Evolutionary conservation across 2,329 filamentous ascomycete genomes (phyloP).

Genomic region (Fusarium compactum): DNA sequence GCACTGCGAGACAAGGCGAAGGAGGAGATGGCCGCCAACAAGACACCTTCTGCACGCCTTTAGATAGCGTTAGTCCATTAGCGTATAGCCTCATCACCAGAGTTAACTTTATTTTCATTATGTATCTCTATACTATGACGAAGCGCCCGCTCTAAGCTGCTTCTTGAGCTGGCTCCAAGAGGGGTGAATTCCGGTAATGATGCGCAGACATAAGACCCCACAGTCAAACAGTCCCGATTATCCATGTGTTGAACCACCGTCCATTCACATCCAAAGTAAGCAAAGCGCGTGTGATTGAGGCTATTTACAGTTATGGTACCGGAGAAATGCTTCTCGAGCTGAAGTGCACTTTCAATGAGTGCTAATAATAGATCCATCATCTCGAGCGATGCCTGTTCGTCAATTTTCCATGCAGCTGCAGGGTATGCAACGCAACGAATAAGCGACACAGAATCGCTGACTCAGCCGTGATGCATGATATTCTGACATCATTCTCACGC

Average conservation of each 20-base stretch:
- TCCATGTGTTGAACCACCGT: too few relatives aligned
- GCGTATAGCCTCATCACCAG: background rate
- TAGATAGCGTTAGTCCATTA: background rate
- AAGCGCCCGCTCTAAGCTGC: too few relatives aligned
- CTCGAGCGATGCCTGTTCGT: background rate
- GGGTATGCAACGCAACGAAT: background rate
- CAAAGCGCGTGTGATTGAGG: too few relatives aligned
- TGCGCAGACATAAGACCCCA: too few relatives aligned
- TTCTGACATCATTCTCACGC: conserved; percentile 35
- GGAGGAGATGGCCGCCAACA: conserved; percentile 9
- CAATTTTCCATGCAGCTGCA: background rate
- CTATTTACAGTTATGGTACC: too few relatives aligned
- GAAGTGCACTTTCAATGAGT: too few relatives aligned
- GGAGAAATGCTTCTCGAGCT: too few relatives aligned
- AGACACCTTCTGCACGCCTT: background rate
- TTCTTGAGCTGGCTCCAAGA: too few relatives aligned
- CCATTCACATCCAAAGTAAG: too few relatives aligned
- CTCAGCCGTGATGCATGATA: conserved; percentile 3
- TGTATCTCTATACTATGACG: too few relatives aligned
- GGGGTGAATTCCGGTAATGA: too few relatives aligned
- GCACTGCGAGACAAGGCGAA: conserved; percentile 29
- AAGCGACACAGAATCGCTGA: background rate
- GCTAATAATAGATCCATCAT: background rate
- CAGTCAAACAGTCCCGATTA: accelerated
- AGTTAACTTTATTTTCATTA: too few relatives aligned